Evolutionary conservation across 768 basidiomycete genomes (phyloP).

Genomic region (Suillus sp.): DNA sequence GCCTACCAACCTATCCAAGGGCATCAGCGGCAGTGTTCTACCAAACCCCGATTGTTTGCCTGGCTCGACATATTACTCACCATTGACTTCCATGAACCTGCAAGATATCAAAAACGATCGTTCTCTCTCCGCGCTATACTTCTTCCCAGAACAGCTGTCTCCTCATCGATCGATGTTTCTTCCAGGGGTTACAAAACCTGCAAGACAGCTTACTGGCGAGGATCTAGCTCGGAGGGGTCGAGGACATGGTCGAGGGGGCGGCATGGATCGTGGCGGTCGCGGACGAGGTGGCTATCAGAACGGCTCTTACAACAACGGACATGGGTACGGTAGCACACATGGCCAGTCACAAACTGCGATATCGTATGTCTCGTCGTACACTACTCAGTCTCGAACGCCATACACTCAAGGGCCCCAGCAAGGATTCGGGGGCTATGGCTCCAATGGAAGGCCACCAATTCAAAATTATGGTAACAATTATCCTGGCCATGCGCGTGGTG

Average conservation of each 20-base stretch:
- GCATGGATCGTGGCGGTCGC: slow-evolving; percentile 38
- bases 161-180: slow-evolving; percentile 87
- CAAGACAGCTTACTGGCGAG: slow-evolving; percentile 59
- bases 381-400: slow-evolving; percentile 16
- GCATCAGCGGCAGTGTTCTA: slow-evolving; percentile 77
- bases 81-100: slow-evolving; percentile 58
- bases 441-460: slow-evolving; percentile 33
- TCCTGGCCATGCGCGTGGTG: slow-evolving; percentile 29
- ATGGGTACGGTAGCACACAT: slow-evolving; percentile 19
- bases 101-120: slow-evolving; percentile 86
- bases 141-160: slow-evolving; percentile 83
- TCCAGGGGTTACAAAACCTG: slow-evolving; percentile 63
- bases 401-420: slow-evolving; percentile 21
- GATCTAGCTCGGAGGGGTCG: slow-evolving; percentile 65
- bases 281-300: slow-evolving; percentile 35
- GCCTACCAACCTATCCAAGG: slow-evolving; percentile 67
- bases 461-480: slow-evolving; percentile 36
- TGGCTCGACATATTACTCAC: slow-evolving; percentile 85
- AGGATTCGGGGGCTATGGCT: slow-evolving; percentile 35
- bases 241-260: slow-evolving; percentile 50
- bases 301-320: slow-evolving; percentile 19
- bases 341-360: slow-evolving; percentile 19
- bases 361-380: slow-evolving; percentile 22
- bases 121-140: slow-evolving; percentile 84
- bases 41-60: slow-evolving; percentile 90